Conservation (phyloP, 371 early-diverging fungal species). For the Mortierella sp. region DNA sequence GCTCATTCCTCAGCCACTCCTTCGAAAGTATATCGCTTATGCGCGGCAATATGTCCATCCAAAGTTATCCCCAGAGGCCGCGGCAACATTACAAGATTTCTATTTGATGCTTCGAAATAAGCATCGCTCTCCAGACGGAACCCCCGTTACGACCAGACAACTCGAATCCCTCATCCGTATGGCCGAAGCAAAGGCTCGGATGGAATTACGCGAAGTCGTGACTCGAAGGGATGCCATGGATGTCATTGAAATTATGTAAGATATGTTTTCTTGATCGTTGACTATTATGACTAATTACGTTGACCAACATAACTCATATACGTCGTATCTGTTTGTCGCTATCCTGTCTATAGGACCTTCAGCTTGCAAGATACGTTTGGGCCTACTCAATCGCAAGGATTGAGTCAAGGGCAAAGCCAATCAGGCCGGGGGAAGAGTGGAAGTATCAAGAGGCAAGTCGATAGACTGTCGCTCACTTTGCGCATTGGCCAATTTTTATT, state of each 20-base stretch:
- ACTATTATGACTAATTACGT: background rate
- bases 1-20: slow-evolving; percentile 65
- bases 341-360: slow-evolving; percentile 40
- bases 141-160: slow-evolving; percentile 98
- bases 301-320: background rate
- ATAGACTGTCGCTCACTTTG: background rate
- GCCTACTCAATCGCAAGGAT: background rate
- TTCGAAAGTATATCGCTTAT: slow-evolving; percentile 86
- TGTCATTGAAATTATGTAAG: slow-evolving; percentile 82
- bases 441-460: slow-evolving; percentile 25
- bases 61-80: slow-evolving; percentile 66
- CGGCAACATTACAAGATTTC: slow-evolving; percentile 72
- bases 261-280: background rate
- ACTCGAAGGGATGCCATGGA: slow-evolving; percentile 90
- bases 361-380: slow-evolving; percentile 47
- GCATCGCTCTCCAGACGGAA: slow-evolving; percentile 76
- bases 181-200: slow-evolving; percentile 98
- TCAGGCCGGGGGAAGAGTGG: slow-evolving; percentile 45
- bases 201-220: slow-evolving; percentile 86
- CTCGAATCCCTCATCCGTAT: slow-evolving; percentile 99
- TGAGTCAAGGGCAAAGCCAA: slow-evolving; percentile 25
- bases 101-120: slow-evolving; percentile 80
- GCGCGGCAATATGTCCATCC: slow-evolving; percentile 85
- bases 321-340: background rate
- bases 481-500: background rate